Evolutionary conservation across 805 yeast genomes (phyloP).

Genomic region (Sugiyamaella boreocaroliniensis): DNA sequence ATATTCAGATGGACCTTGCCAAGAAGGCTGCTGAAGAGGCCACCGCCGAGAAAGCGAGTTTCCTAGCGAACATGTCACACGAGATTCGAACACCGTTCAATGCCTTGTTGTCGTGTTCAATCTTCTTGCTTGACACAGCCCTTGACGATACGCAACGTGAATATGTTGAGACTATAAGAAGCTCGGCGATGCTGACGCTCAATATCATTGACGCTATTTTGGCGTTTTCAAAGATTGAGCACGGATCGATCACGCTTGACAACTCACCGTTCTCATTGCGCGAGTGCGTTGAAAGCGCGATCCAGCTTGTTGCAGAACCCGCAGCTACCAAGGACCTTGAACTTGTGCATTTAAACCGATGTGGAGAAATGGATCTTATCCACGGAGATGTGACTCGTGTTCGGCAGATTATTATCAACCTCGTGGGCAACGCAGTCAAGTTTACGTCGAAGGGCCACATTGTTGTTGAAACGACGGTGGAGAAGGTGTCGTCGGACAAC

Average conservation of each 20-base stretch:
- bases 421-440: constrained; percentile 49
- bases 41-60: constrained; percentile 48
- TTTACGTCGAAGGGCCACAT: constrained; percentile 42
- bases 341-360: constrained; percentile 39
- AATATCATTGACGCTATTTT: constrained; percentile 49
- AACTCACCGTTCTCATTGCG: constrained; percentile 40
- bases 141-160: constrained; percentile 40
- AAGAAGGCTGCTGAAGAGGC: constrained; percentile 43
- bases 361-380: constrained; percentile 35
- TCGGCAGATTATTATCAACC: constrained; percentile 45
- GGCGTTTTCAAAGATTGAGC: constrained; percentile 50
- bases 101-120: constrained; percentile 35
- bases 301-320: constrained; percentile 45
- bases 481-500: constrained; percentile 30
- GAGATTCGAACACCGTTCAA: constrained; percentile 53
- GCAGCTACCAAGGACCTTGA: constrained; percentile 40
- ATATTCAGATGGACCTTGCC: constrained; percentile 40
- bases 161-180: constrained; percentile 47
- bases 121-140: constrained; percentile 38
- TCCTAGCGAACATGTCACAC: constrained; percentile 50
- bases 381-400: constrained; percentile 46
- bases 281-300: constrained; percentile 42
- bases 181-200: constrained; percentile 45
- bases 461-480: constrained; percentile 29
- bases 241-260: constrained; percentile 44